phyloP scores from a whole-genome alignment of 2,329 filamentous ascomycete genomes.

The Chalaropsis ovoidea region DNA sequence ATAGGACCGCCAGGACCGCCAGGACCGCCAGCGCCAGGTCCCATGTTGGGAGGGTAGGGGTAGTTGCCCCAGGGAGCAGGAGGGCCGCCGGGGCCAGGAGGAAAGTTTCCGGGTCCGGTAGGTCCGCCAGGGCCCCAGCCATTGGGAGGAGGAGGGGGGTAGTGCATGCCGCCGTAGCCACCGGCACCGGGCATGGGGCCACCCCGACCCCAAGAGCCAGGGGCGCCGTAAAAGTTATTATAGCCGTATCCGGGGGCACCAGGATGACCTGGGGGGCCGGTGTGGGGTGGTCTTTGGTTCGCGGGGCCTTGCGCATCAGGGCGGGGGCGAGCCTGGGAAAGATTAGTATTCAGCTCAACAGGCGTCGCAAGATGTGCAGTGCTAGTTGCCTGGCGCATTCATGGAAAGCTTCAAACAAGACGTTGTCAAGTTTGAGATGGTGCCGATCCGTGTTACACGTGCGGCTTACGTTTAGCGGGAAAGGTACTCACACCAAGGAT shows the following conservation, averaged over 20 bases:
- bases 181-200: conserved; percentile 34
- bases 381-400: not conserved
- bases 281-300: conserved; percentile 13
- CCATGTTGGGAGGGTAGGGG: conserved; percentile 46
- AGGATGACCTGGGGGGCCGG: conserved; percentile 19
- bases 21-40: conserved; percentile 21
- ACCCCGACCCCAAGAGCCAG: conserved; percentile 47
- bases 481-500: conserved; percentile 84
- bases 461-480: too few relatives aligned
- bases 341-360: not conserved
- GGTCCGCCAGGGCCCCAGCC: conserved; percentile 72
- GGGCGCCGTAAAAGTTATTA: conserved; percentile 42
- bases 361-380: not conserved
- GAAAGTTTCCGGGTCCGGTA: conserved; percentile 60
- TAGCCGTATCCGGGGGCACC: conserved; percentile 23
- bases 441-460: too few relatives aligned
- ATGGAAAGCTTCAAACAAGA: not conserved
- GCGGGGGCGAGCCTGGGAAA: conserved; percentile 25
- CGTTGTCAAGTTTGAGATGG: too few relatives aligned
- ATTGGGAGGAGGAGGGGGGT: conserved; percentile 51
- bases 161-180: conserved; percentile 52
- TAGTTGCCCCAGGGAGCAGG: conserved; percentile 47
- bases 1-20: conserved; percentile 20
- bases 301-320: conserved; percentile 22
- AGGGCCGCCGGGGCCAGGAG: conserved; percentile 46